These are phyloP conservation scores for Coemansia sp. DNA, from an alignment of 192 early-diverging fungal genomes.

Conservation along the genomic window DNA sequence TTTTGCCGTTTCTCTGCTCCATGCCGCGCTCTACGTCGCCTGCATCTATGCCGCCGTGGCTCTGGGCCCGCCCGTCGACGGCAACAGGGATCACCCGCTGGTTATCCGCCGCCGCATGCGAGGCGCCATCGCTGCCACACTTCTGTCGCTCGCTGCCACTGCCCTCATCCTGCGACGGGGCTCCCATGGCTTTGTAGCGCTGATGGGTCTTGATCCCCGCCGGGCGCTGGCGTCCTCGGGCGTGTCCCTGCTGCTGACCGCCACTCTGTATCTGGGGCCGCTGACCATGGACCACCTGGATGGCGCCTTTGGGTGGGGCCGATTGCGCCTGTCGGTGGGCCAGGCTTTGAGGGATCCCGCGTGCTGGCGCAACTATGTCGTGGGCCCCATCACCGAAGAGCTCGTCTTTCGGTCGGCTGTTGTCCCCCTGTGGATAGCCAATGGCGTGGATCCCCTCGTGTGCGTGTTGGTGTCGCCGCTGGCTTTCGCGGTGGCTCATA, in stretches of 20 bases:
- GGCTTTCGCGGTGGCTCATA: constrained; percentile 39
- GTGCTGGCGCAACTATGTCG: constrained; percentile 25
- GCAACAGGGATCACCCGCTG: constrained; percentile 38
- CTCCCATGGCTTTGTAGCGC: not conserved
- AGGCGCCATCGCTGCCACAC: constrained; percentile 15
- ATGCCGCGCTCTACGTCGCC: constrained; percentile 24
- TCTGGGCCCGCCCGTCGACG: constrained; percentile 6
- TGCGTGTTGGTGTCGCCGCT: constrained; percentile 32
- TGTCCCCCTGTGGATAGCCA: constrained; percentile 26
- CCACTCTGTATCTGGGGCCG: constrained; percentile 32
- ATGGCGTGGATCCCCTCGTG: not conserved
- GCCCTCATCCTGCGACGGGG: constrained; percentile 1
- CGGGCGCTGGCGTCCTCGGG: constrained; percentile 8
- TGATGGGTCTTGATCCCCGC: constrained; percentile 15
- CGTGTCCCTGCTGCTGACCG: constrained; percentile 16
- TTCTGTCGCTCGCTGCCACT: constrained; percentile 8
- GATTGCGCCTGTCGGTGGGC: not conserved
- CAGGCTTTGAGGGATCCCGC: not conserved
- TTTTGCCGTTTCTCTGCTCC: constrained; percentile 7
- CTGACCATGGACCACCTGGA: constrained; percentile 30
- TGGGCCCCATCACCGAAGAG: constrained; percentile 41
- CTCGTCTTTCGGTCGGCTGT: constrained; percentile 35
- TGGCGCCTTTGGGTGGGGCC: constrained; percentile 13
- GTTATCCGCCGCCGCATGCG: constrained; percentile 32
- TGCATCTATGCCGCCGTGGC: constrained; percentile 28